Conservation (phyloP, 75 land plant genomes). For the Pinus taeda region DNA sequence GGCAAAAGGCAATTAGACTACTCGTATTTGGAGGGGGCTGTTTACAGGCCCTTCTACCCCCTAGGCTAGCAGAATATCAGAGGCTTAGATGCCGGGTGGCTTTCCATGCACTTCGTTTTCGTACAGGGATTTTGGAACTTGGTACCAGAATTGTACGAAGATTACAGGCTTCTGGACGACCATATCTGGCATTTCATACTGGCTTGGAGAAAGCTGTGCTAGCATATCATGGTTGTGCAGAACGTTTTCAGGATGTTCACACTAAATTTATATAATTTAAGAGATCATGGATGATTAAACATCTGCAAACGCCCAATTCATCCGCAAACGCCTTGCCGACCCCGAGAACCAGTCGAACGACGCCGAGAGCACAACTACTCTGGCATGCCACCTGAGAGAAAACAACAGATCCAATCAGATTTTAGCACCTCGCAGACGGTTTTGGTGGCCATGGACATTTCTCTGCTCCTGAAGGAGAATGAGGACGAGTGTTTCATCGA, state of each 20-base stretch:
- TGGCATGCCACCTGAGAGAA: too few relatives aligned
- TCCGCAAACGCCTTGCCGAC: too few relatives aligned
- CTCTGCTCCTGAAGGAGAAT: too few relatives aligned
- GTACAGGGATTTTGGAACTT: slow-evolving; percentile 69
- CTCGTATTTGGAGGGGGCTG: slow-evolving; percentile 77
- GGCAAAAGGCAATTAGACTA: slow-evolving; percentile 56
- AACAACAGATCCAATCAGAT: too few relatives aligned
- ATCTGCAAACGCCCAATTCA: too few relatives aligned
- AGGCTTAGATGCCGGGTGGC: slow-evolving; percentile 60
- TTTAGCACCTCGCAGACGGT: too few relatives aligned
- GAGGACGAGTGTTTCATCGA: too few relatives aligned
- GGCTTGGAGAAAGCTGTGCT: slow-evolving; percentile 74
- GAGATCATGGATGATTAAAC: too few relatives aligned
- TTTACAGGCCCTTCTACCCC: slow-evolving; percentile 85
- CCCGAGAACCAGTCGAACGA: too few relatives aligned
- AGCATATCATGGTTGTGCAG: slow-evolving; percentile 86
- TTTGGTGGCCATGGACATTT: too few relatives aligned
- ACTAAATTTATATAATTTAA: too few relatives aligned
- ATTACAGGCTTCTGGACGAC: slow-evolving; percentile 57
- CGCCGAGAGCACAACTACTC: too few relatives aligned
- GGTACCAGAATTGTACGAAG: slow-evolving; percentile 62
- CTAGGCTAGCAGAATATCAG: slow-evolving; percentile 55
- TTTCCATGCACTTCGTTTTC: slow-evolving; percentile 51
- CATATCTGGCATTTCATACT: slow-evolving; percentile 68
- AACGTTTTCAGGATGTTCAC: slow-evolving; percentile 90